A percentile compares a stretch with the other conserved stretches of the same genome.
phyloP scores from a whole-genome alignment of 129 eudicot species.

The Daucus carota region DH1_v3.0 NC_030388.2:26755001-26755500 shows the following conservation, averaged over 20 bases:
- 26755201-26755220: background rate
- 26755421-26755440: background rate
- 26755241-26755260: background rate
- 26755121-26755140: background rate
- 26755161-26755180: background rate
- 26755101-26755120: background rate
- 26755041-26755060: conserved; percentile 80
- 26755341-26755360: conserved; percentile 92
- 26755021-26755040: conserved; percentile 70
- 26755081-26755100: background rate
- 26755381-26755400: background rate
- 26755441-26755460: background rate
- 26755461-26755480: conserved; percentile 9
- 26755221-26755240: background rate
- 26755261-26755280: background rate
- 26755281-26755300: conserved; percentile 3
- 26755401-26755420: background rate
- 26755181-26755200: background rate
- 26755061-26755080: conserved; percentile 19
- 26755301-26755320: conserved; percentile 10
- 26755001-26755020: conserved; percentile 87
- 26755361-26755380: conserved; percentile 36
- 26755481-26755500: conserved; percentile 65
- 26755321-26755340: conserved; percentile 98
- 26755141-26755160: background rate